These are phyloP conservation scores for Sindora glabra DNA, from an alignment of 306 rosid species.

Conservation along the genomic window DNA sequence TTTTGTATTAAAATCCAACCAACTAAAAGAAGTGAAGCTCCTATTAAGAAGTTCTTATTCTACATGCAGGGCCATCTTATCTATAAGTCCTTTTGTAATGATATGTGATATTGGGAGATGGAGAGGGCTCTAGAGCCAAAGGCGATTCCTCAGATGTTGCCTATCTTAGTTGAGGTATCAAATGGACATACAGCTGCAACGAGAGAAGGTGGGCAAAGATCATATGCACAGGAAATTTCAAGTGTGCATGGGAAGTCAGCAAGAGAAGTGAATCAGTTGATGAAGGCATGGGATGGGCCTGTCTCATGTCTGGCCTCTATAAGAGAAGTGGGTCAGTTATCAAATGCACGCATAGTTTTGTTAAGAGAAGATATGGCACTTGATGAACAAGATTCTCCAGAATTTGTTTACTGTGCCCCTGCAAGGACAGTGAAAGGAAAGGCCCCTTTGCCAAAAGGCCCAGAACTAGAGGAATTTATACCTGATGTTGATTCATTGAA, in stretches of 20 bases:
- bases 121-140: slow-evolving; percentile 74
- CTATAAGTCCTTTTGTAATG: slow-evolving; percentile 30
- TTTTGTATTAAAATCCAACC: slow-evolving; percentile 11
- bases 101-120: slow-evolving; percentile 40
- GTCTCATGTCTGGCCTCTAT: slow-evolving; percentile 34
- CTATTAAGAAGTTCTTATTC: slow-evolving; percentile 10
- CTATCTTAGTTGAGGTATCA: slow-evolving; percentile 39
- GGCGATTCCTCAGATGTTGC: slow-evolving; percentile 40
- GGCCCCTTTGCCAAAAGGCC: slow-evolving; percentile 45
- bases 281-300: slow-evolving; percentile 35
- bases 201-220: slow-evolving; percentile 28
- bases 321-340: slow-evolving; percentile 47
- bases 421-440: slow-evolving; percentile 50
- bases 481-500: slow-evolving; percentile 42
- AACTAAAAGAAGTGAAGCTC: not conserved
- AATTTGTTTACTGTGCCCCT: slow-evolving; percentile 32
- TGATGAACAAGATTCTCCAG: slow-evolving; percentile 32
- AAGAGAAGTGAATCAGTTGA: slow-evolving; percentile 38
- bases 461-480: slow-evolving; percentile 47
- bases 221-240: slow-evolving; percentile 29
- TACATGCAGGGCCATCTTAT: slow-evolving; percentile 41
- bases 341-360: slow-evolving; percentile 46
- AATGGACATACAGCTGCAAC: slow-evolving; percentile 16
- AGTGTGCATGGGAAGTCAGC: slow-evolving; percentile 19
- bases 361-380: slow-evolving; percentile 49